Evolutionary conservation across 2,329 filamentous ascomycete genomes (phyloP), one percentile per base, ranked within the genome.

Genomic region (Aspergillus quadrilineatus): DNA sequence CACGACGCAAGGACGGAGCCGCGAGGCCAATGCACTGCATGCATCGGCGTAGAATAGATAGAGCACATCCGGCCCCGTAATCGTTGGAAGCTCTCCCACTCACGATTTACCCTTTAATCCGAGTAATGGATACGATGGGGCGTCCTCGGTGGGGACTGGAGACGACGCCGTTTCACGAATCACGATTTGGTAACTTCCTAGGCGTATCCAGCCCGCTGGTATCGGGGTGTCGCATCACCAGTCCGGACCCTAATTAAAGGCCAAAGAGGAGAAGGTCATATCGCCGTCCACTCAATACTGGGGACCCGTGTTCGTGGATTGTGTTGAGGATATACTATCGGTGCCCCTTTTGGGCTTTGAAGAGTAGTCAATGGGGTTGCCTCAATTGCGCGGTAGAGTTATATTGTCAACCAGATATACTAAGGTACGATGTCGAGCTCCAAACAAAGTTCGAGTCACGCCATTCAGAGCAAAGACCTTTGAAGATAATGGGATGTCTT

Each of bases 1-100:
- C 37, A 45, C 29, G 37, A 53, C 49, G 43, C 49, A 56, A 56
- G 54, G 41, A 52, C 28, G 32, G 37, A 29, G 30, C 41, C 49
- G 29, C 46, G 22, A 14, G 34, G 32, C 37, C 44, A 49, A 49
- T 45, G 37, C 29, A 49, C 15, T 34, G 26, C 29, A 44, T 53
- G 55, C 55, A 42, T n/a, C 6, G n/a, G 14, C 14, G 12, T 12
- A 9, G 14, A 10, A 14, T 12, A 14, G 45, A 39, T n/a, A 46
- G 32, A 26, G 22, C 36, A 51, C 39, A 41, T 50, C 41, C 22
- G 28, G 30, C 44, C 30, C 39, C 47, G 29, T 52, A 6, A 29
- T 37, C 45, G 26, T 29, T 28, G 15, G 22, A 41, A 47, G 29
- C 22, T 26, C 17, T 12, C 36, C 7, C 14, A 34, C 15, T 37